These are phyloP conservation scores for Boletus bicolor DNA, from an alignment of 768 basidiomycete species.

Conservation along the genomic window DNA sequence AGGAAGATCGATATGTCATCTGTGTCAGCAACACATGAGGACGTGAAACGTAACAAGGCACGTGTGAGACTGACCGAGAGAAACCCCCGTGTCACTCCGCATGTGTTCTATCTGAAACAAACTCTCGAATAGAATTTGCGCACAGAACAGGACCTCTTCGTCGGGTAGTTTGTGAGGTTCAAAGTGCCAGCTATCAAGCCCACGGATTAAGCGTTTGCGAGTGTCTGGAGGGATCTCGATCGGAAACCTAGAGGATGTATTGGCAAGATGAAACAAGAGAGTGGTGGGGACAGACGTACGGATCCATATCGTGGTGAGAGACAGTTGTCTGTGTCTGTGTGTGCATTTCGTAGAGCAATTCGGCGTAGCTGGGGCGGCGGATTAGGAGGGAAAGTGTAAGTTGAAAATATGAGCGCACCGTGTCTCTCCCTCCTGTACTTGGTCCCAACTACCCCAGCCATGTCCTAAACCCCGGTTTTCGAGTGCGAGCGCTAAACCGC, in stretches of 20 bases:
- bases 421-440: slow-evolving; percentile 43
- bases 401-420: slow-evolving; percentile 40
- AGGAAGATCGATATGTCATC: slow-evolving; percentile 77
- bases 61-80: slow-evolving; percentile 48
- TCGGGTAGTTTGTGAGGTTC: slow-evolving; percentile 82
- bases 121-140: slow-evolving; percentile 83
- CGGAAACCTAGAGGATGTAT: slow-evolving; percentile 39
- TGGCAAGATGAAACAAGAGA: slow-evolving; percentile 2
- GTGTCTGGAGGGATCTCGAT: slow-evolving; percentile 46
- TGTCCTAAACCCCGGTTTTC: slow-evolving; percentile 58
- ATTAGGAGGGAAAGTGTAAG: slow-evolving; percentile 5
- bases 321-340: slow-evolving; percentile 74
- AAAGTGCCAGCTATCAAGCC: slow-evolving; percentile 83
- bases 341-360: slow-evolving; percentile 82
- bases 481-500: slow-evolving; percentile 81
- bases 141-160: slow-evolving; percentile 78
- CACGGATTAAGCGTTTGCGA: slow-evolving; percentile 60
- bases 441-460: slow-evolving; percentile 66
- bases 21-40: slow-evolving; percentile 32
- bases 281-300: slow-evolving; percentile 13
- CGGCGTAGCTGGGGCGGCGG: slow-evolving; percentile 57
- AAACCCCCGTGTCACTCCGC: slow-evolving; percentile 52
- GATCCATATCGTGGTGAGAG: slow-evolving; percentile 41
- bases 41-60: slow-evolving; percentile 19
- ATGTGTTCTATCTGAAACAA: slow-evolving; percentile 78